These are phyloP conservation scores for Irpex sp. DNA, from an alignment of 1,284 basidiomycete species.

Conservation along the genomic window DNA sequence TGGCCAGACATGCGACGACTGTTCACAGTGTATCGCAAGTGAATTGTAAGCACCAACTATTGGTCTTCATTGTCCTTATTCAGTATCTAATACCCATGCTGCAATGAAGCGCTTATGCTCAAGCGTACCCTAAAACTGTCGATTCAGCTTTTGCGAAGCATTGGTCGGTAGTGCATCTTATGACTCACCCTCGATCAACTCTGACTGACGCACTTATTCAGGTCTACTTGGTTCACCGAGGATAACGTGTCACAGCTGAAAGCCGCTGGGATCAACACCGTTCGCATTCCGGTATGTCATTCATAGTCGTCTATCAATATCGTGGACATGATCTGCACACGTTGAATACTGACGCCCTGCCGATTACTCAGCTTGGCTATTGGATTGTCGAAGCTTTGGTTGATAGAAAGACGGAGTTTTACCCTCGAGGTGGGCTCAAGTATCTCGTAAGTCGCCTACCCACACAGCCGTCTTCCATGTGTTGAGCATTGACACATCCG, in stretches of 20 bases:
- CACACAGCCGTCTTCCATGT: neutral
- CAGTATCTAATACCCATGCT: neutral
- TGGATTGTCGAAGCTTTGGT: slow-evolving; percentile 78
- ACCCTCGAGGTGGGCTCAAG: slow-evolving; percentile 63
- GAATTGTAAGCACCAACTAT: slow-evolving; percentile 48
- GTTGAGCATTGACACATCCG: neutral
- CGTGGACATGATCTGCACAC: neutral
- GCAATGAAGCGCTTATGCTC: slow-evolving; percentile 45
- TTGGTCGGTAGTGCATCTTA: slow-evolving; percentile 40
- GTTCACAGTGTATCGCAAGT: slow-evolving; percentile 51
- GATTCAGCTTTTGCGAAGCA: slow-evolving; percentile 59
- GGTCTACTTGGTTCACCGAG: slow-evolving; percentile 71
- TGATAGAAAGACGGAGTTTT: slow-evolving; percentile 55
- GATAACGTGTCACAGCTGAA: slow-evolving; percentile 52
- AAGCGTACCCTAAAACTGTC: slow-evolving; percentile 55
- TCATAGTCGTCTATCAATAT: neutral
- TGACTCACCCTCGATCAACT: neutral
- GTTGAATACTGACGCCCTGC: neutral
- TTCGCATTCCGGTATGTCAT: slow-evolving; percentile 62
- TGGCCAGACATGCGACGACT: slow-evolving; percentile 49
- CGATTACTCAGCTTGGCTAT: slow-evolving; percentile 57
- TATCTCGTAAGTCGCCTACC: slow-evolving; percentile 45
- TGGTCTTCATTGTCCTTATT: neutral
- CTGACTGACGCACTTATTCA: slow-evolving; percentile 18
- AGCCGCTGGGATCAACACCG: slow-evolving; percentile 62